Evolutionary conservation across 108 stramenopile species (phyloP).

Genomic region (Parietichytrium sp.): DNA sequence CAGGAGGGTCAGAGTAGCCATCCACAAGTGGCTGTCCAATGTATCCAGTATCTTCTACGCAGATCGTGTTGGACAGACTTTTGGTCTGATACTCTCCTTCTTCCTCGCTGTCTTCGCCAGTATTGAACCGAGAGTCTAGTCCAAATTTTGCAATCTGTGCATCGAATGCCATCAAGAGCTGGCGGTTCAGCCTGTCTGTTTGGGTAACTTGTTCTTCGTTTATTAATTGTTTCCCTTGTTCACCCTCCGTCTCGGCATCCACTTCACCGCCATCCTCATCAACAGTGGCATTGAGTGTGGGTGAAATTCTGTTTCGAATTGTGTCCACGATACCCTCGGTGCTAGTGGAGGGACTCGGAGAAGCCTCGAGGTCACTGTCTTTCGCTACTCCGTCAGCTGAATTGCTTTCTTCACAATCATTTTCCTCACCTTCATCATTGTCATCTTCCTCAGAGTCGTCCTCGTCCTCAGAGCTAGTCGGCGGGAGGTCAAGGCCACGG

Average conservation of each 20-base stretch:
- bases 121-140: background rate
- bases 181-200: background rate
- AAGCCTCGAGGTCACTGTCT: too few relatives aligned
- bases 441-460: background rate
- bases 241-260: background rate
- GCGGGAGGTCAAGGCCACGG: conserved; percentile 28
- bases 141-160: background rate
- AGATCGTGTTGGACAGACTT: too few relatives aligned
- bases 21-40: too few relatives aligned
- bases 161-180: background rate
- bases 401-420: background rate
- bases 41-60: too few relatives aligned
- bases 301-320: too few relatives aligned
- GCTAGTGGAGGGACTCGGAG: too few relatives aligned
- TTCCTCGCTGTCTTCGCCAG: background rate
- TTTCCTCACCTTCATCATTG: background rate
- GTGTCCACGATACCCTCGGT: too few relatives aligned
- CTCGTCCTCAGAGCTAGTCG: background rate
- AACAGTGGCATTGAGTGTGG: too few relatives aligned
- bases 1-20: too few relatives aligned
- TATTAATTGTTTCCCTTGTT: background rate
- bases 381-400: background rate
- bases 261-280: background rate
- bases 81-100: background rate
- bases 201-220: background rate